Base-by-base conservation (phyloP, 2,329 filamentous ascomycete species). In the Geosmithia putterillii region DNA sequence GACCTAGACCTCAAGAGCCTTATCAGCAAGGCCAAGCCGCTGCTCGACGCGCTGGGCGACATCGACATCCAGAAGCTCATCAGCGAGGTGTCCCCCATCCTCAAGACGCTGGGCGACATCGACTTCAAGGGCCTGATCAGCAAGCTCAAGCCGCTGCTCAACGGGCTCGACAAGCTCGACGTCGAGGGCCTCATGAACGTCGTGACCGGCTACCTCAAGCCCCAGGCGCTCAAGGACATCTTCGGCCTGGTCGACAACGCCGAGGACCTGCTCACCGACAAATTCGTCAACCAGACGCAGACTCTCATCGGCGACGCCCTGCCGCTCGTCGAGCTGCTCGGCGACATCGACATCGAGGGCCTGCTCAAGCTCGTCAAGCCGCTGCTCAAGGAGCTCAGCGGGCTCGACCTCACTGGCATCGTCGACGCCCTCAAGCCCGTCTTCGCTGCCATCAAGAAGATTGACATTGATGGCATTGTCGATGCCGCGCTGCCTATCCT, bases 231-330 rank as follows among this genome's bases (percentile, higher is more conserved):
- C 7, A 50, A 56, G 43, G 62, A 60, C 5, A 46, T 67, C 5
- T 47, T 63, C 2, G 59, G 61, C 4, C 52, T 63, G 0, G 51
- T 63, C 2, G 54, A 48, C 18, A 66, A 65, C 35, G 63, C 62
- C 0, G 61, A 64, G 44, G 51, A 56, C 15, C 52, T 66, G 1
- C 55, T 66, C 21, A 65, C 56, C 1, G 44, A 45, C 41, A 55
- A 57, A 10, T 66, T 67, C 38, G 64, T 67, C 50, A 64, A 65
- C 41, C 55, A 65, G 39, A 67, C 62, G 0, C 59, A 64, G 8
- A 61, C 56, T 0, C 57, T 65, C 21, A 57, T 65, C 18, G 53
- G 52, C 21, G 60, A 54, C 1, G 63, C 62, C 7, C 56, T 59
- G 7, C 64, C 63, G 0, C 48, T 68, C 1, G 47, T 67, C 5